Evolutionary conservation across 1,139 yeast species (phyloP), one percentile per base, ranked within the genome.

Genomic region (Casaregolazyma lundiana): DNA sequence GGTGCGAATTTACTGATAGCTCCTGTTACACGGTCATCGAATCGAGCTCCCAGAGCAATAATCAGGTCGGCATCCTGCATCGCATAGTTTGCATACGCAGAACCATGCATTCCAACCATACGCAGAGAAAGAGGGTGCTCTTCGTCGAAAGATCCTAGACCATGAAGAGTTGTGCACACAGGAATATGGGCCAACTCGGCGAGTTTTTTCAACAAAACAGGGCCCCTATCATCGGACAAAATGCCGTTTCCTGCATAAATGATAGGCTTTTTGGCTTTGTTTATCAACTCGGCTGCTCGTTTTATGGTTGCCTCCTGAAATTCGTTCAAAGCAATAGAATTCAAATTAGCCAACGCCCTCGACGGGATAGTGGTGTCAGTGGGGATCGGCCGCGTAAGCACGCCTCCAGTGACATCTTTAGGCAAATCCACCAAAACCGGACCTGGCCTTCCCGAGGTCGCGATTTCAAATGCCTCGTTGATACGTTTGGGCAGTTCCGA

Each of bases 61-160:
- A 92, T 87, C 61, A 92, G 73, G 69, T 92, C 98, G 37, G 98
- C 96, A 50, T 79, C 76, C 72, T 92, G 98, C 60, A 92, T 84
- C 41, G 97, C 95, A 60, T 86, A 68, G 73, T 92, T 92, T 57
- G 98, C 98, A 59, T 90, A 90, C 41, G 92, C 97, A 52, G 82
- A 77, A 55, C 98, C 98, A 69, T 92, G 98, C 98, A 92, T 92
- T 61, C 98, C 98, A 58, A 92, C 77, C 94, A 92, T 87, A 68
- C 90, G 96, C 56, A 92, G 72, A 24, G 97, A 82, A 69, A 89
- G 89, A 55, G 84, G 81, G 69, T 90, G 96, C 53, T 77, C 79
- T 72, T 92, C 97, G 68, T 92, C 96, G 62, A 84, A 92, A 6
- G 95, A 86, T 55, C 98, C 98, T 55, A 92, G 77, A 47, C 87